Conservation (phyloP, 495 filamentous ascomycete genomes). For the Podospora pseudopauciseta region DNA sequence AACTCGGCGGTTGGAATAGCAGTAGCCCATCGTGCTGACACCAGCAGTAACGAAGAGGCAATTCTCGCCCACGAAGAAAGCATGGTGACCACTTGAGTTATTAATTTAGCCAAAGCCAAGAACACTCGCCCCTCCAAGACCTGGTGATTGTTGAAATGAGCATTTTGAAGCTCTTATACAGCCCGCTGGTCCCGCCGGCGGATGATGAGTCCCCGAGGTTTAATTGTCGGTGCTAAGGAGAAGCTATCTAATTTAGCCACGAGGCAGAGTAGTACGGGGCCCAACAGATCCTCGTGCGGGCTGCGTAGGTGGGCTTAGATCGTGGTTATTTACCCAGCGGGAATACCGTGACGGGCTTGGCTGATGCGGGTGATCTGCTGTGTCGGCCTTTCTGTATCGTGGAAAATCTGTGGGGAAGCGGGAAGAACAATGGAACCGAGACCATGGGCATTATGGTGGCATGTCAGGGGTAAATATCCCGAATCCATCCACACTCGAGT, state of each 20-base stretch:
- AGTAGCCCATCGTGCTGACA: conserved; percentile 6
- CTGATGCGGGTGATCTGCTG: not conserved
- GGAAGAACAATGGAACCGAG: not conserved
- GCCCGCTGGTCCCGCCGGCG: conserved; percentile 6
- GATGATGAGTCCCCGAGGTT: conserved; percentile 23
- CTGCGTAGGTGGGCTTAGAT: not conserved
- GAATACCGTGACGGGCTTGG: not conserved
- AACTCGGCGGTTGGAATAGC: conserved; percentile 11
- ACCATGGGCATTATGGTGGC: not conserved
- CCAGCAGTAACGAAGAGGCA: conserved; percentile 9
- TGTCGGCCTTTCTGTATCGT: not conserved
- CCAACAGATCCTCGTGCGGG: not conserved
- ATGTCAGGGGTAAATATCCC: not conserved
- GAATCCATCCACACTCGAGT: not conserved
- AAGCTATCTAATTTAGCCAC: conserved; percentile 24
- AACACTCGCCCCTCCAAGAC: not conserved
- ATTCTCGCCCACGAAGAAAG: conserved; percentile 10
- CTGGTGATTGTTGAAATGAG: not conserved
- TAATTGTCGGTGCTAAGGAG: conserved; percentile 19
- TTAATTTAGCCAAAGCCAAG: not conserved
- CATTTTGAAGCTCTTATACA: conserved; percentile 9
- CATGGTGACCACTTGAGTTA: conserved; percentile 1
- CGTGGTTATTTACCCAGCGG: conserved; percentile 19
- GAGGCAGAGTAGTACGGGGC: conserved; percentile 2
- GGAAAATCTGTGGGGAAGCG: conserved; percentile 3